Base-by-base conservation (phyloP, 1,284 basidiomycete genomes). In the Hypsizygus ulmarius region DNA sequence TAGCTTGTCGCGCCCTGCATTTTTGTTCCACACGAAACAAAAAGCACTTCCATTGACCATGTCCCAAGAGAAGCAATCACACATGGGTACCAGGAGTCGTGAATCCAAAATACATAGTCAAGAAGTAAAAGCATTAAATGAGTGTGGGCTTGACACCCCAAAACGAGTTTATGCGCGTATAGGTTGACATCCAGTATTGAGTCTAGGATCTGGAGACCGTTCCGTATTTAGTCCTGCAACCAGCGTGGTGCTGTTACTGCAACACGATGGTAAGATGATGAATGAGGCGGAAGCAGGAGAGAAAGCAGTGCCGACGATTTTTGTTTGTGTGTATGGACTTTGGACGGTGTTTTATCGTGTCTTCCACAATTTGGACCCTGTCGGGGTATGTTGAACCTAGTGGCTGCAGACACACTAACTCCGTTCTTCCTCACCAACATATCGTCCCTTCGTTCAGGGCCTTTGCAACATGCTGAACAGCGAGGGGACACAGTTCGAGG, bases 271-370 rank as follows among this genome's bases (percentile, higher is more conserved):
- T 25, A 44, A 21, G 43, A 25, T 18, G 9, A 28, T 15, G 39
- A 43, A 42, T 42, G 14, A 19, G 28, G 36, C 33, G 45, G 16
- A 6, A 16, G n/a, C n/a, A 29, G 34, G 29, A 29, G 15, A 43
- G 35, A 25, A 29, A 14, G 25, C 7, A 41, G 42, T 39, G 47
- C 39, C 28, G 18, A 45, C 15, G 45, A 29, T 34, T 64, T 79
- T 81, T 81, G 80, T 80, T 73, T 79, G 77, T 79, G 75, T 81
- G 69, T 73, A 67, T 69, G 69, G 75, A 73, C 73, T 73, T 72
- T 70, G 71, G 68, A 72, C 77, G 73, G 77, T 85, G 82, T 84
- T 83, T 82, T 83, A 79, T 73, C 70, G 68, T 79, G 81, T 83
- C 81, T 75, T 82, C 72, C 67, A 75, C 68, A 72, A 78, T 84